Evolutionary conservation across 2,329 filamentous ascomycete genomes (phyloP), one percentile per base, ranked within the genome.

Genomic region (Fusarium sp.): DNA sequence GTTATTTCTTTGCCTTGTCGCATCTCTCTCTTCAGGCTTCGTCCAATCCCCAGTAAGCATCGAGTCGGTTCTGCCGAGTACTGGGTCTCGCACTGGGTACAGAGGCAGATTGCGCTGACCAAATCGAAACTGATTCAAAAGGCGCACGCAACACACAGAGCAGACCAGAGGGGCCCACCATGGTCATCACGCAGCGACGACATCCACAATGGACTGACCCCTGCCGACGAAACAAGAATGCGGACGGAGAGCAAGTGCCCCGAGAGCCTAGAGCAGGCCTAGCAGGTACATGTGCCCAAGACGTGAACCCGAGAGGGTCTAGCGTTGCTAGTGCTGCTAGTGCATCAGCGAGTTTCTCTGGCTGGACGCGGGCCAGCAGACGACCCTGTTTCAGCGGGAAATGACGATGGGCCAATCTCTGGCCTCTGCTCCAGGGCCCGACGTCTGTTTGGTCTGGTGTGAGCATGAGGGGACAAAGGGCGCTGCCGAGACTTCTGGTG

Each of bases 371-470:
- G 71, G 72, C 76, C 76, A 76, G 70, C 71, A 78, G 75, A 75
- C 73, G 69, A 74, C 76, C 76, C 76, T 78, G 76, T 78, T 78
- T 78, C 76, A 77, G 69, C 67, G 76, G 76, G 76, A 78, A 78
- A 78, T 78, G 76, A 78, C 56, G 64, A 77, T 76, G 71, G 75
- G 75, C 75, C 76, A 78, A 78, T 78, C 73, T 75, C 72, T 76
- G 72, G 68, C 64, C 67, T 71, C 60, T 72, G 62, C 70, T 66
- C 29, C 20, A 56, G 24, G 67, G 62, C 24, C 43, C 41, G 56
- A 43, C 71, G 58, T 72, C 64, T 70, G 66, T 71, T 65, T 71
- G 68, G 71, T 45, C 43, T 54, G 22, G 61, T 52, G 61, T 50
- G 59, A 62, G 43, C 43, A 33, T 62, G 59, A 62, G 59, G 58